Conservation (phyloP, 441 rosid genomes). For the Geranium incanum region DNA sequence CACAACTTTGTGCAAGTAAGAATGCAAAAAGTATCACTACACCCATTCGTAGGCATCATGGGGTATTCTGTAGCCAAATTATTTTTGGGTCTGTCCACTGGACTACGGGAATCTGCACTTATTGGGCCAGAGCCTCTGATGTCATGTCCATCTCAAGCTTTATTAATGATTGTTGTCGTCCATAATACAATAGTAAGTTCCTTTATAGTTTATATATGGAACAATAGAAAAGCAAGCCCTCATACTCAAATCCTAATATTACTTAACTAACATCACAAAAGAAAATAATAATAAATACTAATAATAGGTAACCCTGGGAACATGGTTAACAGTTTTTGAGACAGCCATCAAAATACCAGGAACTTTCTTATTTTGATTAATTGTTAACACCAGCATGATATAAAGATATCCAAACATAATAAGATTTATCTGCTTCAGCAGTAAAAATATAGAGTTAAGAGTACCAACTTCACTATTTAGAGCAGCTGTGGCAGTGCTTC, state of each 20-base stretch:
- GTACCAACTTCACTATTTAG: constrained; percentile 63
- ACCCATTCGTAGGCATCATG: background rate
- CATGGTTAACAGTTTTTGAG: background rate
- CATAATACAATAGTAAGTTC: background rate
- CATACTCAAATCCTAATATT: too few species aligned
- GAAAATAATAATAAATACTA: too few species aligned
- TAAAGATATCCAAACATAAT: background rate
- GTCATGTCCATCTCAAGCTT: too few species aligned
- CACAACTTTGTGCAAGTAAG: constrained; percentile 44
- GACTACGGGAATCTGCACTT: background rate
- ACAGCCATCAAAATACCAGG: background rate
- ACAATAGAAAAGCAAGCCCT: too few species aligned
- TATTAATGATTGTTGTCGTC: too few species aligned
- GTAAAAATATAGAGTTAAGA: background rate
- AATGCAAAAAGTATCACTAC: constrained; percentile 6
- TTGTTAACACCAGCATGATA: background rate
- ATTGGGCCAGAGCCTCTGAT: background rate
- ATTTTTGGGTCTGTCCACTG: too few species aligned
- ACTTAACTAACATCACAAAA: too few species aligned
- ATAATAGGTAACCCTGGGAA: too few species aligned
- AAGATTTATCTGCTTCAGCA: background rate
- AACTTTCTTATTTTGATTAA: background rate
- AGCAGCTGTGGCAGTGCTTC: constrained; percentile 69
- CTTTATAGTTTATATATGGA: too few species aligned
- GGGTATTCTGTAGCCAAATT: background rate